Percentiles rank a stretch among this genome's conserved stretches.
These are phyloP conservation scores for Ophiostoma piceae DNA, from an alignment of 2,329 filamentous ascomycete species.

Conservation along the genomic window DNA sequence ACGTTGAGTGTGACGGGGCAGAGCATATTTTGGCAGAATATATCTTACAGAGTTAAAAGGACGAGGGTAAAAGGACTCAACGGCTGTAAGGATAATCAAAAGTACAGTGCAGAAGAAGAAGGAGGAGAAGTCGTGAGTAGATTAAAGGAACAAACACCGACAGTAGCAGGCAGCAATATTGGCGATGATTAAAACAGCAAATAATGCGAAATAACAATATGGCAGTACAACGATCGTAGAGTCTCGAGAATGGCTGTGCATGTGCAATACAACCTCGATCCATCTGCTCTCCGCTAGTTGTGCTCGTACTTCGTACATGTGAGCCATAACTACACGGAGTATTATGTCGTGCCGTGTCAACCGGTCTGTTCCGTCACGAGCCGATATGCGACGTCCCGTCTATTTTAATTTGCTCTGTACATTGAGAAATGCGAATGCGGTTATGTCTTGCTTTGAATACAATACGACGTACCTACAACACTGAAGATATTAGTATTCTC, in stretches of 20 bases:
- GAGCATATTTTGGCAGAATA: background rate
- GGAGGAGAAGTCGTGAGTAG: background rate
- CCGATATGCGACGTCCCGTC: background rate
- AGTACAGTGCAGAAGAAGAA: background rate
- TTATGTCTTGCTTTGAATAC: background rate
- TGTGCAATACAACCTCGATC: background rate
- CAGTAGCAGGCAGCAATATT: background rate
- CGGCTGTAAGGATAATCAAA: background rate
- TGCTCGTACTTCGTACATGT: background rate
- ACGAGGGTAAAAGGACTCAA: background rate
- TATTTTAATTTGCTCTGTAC: background rate
- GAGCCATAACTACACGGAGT: background rate
- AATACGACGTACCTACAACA: background rate
- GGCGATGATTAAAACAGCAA: background rate
- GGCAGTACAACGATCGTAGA: background rate
- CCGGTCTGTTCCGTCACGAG: conserved; percentile 8
- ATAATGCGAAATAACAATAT: too few species aligned
- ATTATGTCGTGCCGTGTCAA: conserved; percentile 8
- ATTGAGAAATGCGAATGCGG: too few species aligned
- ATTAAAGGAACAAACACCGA: background rate
- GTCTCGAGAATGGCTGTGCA: background rate
- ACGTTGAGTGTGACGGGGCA: background rate
- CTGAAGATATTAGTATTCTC: background rate
- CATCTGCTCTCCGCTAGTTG: background rate
- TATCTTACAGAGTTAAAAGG: background rate